Percentiles rank a stretch among this genome's conserved stretches.
Conservation (phyloP, 768 basidiomycete genomes). For the Royoungia palumana region DNA sequence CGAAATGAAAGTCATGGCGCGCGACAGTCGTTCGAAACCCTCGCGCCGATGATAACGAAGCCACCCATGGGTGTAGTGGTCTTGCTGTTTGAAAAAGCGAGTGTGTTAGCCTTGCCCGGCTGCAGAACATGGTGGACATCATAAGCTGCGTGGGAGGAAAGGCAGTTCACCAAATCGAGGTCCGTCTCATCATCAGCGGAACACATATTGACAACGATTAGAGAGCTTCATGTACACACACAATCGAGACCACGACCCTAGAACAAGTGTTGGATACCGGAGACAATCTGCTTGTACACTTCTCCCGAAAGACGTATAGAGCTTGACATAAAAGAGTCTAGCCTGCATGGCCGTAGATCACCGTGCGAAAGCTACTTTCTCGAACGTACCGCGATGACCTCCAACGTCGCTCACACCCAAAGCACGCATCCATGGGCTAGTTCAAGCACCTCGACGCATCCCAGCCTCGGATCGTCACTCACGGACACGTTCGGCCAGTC, state of each 20-base stretch:
- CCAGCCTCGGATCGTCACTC: constrained; percentile 48
- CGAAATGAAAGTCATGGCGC: constrained; percentile 72
- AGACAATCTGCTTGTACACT: background rate
- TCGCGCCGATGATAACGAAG: constrained; percentile 3
- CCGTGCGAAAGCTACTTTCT: constrained; percentile 8
- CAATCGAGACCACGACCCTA: background rate
- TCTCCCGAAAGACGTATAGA: background rate
- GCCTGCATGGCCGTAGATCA: too few relatives aligned
- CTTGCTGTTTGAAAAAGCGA: background rate
- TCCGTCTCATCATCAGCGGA: too few relatives aligned
- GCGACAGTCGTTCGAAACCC: constrained; percentile 30
- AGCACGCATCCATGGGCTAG: constrained; percentile 53
- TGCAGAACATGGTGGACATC: constrained; percentile 13
- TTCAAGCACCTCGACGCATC: constrained; percentile 38
- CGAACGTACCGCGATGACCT: constrained; percentile 15
- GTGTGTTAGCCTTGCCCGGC: constrained; percentile 6
- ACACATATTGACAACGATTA: too few relatives aligned
- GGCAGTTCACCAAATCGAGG: background rate
- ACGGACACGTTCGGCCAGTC: constrained; percentile 70
- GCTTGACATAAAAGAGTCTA: too few relatives aligned
- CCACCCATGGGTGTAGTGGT: constrained; percentile 5
- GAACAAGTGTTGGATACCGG: background rate
- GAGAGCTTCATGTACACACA: background rate
- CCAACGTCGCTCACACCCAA: constrained; percentile 38
- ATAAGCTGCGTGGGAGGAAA: constrained; percentile 19